Conservation (phyloP, 208 protist species). For the Naegleria fowleri region DNA sequence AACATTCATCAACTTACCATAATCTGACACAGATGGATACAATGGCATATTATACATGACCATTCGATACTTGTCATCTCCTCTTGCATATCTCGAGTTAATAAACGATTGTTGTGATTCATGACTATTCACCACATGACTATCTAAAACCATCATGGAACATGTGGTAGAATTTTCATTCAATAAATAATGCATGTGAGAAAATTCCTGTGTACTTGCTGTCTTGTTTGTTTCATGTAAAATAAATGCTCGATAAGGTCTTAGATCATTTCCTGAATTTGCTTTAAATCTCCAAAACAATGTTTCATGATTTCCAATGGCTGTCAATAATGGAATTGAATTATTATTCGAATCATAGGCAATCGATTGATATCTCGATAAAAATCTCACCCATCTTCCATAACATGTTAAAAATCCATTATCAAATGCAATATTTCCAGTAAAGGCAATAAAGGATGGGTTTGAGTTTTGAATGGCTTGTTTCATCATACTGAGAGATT, state of each 20-base stretch:
- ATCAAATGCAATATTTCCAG: slow-evolving; percentile 1
- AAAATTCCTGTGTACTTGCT: not conserved
- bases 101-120: not conserved
- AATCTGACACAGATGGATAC: not conserved
- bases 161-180: not conserved
- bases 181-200: not conserved
- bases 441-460: not conserved
- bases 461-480: not conserved
- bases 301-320: slow-evolving; percentile 18
- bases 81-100: not conserved
- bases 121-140: not conserved
- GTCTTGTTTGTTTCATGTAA: not conserved
- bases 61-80: not conserved
- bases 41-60: not conserved
- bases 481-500: not conserved
- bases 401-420: slow-evolving; percentile 14
- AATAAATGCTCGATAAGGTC: not conserved
- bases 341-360: not conserved
- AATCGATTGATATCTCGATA: not conserved
- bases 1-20: no score
- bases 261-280: not conserved
- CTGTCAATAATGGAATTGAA: not conserved
- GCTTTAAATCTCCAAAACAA: not conserved
- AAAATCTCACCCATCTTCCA: not conserved
- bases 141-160: not conserved